These are phyloP conservation scores for Saccharomyces hybrid DNA, from an alignment of 1,139 yeast genomes.

Conservation along the genomic window DNA sequence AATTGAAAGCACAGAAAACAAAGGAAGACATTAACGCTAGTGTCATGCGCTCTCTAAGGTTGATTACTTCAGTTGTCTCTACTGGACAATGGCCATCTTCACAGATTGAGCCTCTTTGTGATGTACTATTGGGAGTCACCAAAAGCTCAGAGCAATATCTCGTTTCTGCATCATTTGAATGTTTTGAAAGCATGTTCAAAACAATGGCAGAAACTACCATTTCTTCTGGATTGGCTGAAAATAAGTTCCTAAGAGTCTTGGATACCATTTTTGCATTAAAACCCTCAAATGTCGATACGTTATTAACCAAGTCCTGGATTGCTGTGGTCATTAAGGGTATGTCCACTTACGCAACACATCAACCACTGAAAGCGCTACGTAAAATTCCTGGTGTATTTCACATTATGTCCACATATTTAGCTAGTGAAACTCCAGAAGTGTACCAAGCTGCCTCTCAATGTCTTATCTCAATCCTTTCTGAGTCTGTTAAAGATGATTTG, in stretches of 20 bases:
- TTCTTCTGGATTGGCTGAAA: constrained; percentile 38
- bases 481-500: constrained; percentile 54
- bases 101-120: constrained; percentile 67
- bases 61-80: constrained; percentile 58
- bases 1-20: constrained; percentile 32
- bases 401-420: constrained; percentile 51
- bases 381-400: constrained; percentile 52
- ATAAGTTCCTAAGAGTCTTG: constrained; percentile 55
- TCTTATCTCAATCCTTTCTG: constrained; percentile 63
- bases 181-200: constrained; percentile 76
- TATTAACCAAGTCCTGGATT: constrained; percentile 88
- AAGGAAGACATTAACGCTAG: constrained; percentile 46
- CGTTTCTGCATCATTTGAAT: constrained; percentile 72
- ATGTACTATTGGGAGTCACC: constrained; percentile 62
- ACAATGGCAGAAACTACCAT: constrained; percentile 42
- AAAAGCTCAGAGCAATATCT: constrained; percentile 78
- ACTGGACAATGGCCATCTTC: constrained; percentile 77
- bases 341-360: constrained; percentile 55
- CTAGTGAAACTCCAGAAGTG: constrained; percentile 60
- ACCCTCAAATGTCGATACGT: constrained; percentile 75
- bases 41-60: constrained; percentile 69
- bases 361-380: constrained; percentile 48
- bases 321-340: constrained; percentile 89
- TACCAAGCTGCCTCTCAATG: constrained; percentile 79
- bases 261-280: constrained; percentile 69